phyloP scores from a whole-genome alignment of 1,284 basidiomycete genomes.

The Gymnopus androsaceus region DNA sequence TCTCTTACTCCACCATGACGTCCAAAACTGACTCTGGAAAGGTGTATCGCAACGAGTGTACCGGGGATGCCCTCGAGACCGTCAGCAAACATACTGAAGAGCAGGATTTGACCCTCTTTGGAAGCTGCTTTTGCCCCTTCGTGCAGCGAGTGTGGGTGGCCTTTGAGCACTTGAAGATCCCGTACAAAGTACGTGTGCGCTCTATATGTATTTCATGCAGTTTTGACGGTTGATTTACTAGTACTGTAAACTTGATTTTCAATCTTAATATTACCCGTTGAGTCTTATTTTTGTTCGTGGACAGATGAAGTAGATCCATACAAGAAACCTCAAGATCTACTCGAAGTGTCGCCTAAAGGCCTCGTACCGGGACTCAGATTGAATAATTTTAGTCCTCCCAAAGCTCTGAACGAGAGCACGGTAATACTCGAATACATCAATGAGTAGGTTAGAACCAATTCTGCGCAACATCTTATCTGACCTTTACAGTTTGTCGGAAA shows the following conservation, averaged over 20 bases:
- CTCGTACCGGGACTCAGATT: conserved; percentile 74
- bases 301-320: conserved; percentile 81
- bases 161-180: conserved; percentile 62
- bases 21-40: conserved; percentile 44
- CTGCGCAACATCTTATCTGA: not conserved
- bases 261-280: not conserved
- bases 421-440: conserved; percentile 76
- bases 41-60: conserved; percentile 55
- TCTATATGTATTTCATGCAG: not conserved
- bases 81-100: conserved; percentile 45
- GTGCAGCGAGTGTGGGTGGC: conserved; percentile 74
- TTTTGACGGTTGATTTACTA: not conserved
- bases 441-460: conserved; percentile 49
- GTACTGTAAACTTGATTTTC: conserved; percentile 16
- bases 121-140: conserved; percentile 74
- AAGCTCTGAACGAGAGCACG: conserved; percentile 67
- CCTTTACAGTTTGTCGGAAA: conserved; percentile 8
- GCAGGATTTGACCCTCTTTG: conserved; percentile 65
- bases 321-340: conserved; percentile 75
- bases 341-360: conserved; percentile 79
- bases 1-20: not conserved
- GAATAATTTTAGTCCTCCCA: conserved; percentile 50
- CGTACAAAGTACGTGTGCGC: conserved; percentile 50
- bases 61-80: conserved; percentile 60
- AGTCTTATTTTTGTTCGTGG: not conserved